phyloP scores from a whole-genome alignment of 179 eudicot genomes.

The Silene coronaria region DNA sequence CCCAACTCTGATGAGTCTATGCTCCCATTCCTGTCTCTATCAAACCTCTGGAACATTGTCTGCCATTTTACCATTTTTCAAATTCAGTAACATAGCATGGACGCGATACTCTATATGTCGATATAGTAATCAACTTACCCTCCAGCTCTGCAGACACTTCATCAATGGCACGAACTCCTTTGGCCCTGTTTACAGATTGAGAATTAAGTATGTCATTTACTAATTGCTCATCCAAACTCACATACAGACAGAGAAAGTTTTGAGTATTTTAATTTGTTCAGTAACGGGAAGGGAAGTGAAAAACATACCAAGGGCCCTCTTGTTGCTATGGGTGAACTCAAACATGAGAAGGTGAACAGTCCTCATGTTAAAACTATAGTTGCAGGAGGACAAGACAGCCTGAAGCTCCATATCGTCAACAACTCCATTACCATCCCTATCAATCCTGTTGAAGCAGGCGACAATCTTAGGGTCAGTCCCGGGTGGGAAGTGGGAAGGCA shows the following conservation, averaged over 20 bases:
- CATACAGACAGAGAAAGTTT: too few relatives aligned
- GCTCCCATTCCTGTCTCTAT: constrained; percentile 73
- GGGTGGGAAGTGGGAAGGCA: constrained; percentile 33
- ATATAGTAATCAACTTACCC: constrained; percentile 41
- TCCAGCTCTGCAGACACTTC: constrained; percentile 76
- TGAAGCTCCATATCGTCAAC: constrained; percentile 36
- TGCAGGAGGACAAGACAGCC: constrained; percentile 28
- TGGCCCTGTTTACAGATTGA: constrained; percentile 46
- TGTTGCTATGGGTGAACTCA: constrained; percentile 54
- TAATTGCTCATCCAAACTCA: too few relatives aligned
- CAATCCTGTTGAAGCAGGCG: constrained; percentile 34
- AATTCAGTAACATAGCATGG: background rate
- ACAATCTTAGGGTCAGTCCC: constrained; percentile 39
- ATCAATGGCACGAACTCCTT: constrained; percentile 67
- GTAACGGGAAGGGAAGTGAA: too few relatives aligned
- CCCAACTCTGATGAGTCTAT: constrained; percentile 58
- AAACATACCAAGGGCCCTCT: constrained; percentile 46
- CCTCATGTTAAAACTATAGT: constrained; percentile 29
- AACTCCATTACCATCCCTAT: constrained; percentile 32
- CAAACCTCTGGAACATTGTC: constrained; percentile 71
- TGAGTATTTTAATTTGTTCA: too few relatives aligned
- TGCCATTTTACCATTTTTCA: constrained; percentile 14
- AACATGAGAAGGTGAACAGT: constrained; percentile 45
- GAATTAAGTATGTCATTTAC: too few relatives aligned
- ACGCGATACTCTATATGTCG: background rate